A percentile compares a stretch with the other conserved stretches of the same genome.
Evolutionary conservation across 139 green algal genomes (phyloP).

Genomic region (Chlorella vulgaris): DNA sequence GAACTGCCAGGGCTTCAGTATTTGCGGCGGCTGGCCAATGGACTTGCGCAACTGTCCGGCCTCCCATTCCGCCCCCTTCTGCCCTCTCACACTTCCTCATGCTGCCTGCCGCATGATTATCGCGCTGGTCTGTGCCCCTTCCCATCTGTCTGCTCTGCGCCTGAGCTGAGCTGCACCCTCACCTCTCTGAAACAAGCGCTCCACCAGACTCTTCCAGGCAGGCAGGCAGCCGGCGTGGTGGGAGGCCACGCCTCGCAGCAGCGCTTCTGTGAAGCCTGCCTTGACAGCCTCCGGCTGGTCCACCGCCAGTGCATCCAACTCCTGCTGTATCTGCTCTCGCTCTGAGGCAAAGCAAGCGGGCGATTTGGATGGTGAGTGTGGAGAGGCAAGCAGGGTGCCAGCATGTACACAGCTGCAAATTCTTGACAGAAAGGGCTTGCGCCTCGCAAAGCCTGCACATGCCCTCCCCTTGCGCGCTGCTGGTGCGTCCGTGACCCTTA

Average conservation of each 20-base stretch:
- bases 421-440: neutral
- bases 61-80: no score
- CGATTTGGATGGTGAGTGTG: neutral
- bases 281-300: slow-evolving; percentile 82
- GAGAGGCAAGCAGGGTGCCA: neutral
- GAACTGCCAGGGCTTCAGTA: no score
- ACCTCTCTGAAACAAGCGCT: slow-evolving; percentile 87
- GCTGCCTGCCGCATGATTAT: no score
- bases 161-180: no score
- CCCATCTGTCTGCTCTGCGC: no score
- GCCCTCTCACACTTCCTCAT: no score
- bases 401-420: neutral
- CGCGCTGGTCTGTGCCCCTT: no score
- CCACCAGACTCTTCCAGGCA: slow-evolving; percentile 91
- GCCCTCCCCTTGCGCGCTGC: neutral
- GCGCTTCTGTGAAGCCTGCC: slow-evolving; percentile 58
- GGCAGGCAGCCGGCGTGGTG: slow-evolving; percentile 95
- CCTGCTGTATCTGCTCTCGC: slow-evolving; percentile 54
- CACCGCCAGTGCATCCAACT: slow-evolving; percentile 60
- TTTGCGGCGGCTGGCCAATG: no score
- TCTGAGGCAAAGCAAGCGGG: slow-evolving; percentile 39
- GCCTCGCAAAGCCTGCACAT: no score
- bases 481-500: no score
- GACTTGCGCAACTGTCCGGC: no score
- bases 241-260: slow-evolving; percentile 76